Percentiles rank a stretch among this genome's conserved stretches.
These are phyloP conservation scores for Neurospora terricola DNA, from an alignment of 495 filamentous ascomycete species.

Conservation along the genomic window DNA sequence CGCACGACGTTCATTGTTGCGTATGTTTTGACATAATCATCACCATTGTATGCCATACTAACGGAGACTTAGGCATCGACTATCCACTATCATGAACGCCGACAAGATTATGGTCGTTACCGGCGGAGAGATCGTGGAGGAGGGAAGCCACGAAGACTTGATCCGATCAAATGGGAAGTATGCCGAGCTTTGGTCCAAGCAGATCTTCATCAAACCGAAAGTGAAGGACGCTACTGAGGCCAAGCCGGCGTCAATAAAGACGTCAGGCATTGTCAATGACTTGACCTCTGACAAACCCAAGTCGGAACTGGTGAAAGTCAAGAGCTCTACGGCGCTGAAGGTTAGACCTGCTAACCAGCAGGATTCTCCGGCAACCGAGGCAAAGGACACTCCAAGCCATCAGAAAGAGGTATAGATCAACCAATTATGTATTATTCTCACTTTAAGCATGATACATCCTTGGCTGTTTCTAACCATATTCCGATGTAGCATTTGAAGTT, in stretches of 20 bases:
- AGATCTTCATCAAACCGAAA: conserved; percentile 43
- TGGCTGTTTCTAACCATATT: conserved; percentile 32
- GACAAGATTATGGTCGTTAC: conserved; percentile 58
- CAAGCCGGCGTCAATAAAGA: conserved; percentile 13
- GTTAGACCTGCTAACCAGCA: not conserved
- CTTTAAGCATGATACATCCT: conserved; percentile 24
- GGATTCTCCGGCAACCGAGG: conserved; percentile 9
- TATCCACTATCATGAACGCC: conserved; percentile 62
- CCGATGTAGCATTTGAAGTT: conserved; percentile 35
- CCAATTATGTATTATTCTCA: conserved; percentile 28
- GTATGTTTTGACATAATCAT: conserved; percentile 28
- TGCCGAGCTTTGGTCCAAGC: conserved; percentile 52
- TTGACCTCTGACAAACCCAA: conserved; percentile 20
- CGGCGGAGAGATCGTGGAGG: conserved; percentile 54
- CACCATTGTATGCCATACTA: not conserved
- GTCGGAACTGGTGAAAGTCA: conserved; percentile 28
- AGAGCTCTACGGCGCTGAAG: conserved; percentile 10
- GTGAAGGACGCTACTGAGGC: conserved; percentile 23
- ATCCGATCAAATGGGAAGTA: conserved; percentile 48
- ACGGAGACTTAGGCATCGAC: conserved; percentile 41
- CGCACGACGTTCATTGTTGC: conserved; percentile 56
- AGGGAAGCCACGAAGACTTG: conserved; percentile 54
- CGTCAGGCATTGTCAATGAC: conserved; percentile 31
- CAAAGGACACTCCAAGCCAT: conserved; percentile 22
- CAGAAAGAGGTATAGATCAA: conserved; percentile 39